Conservation (phyloP, 768 basidiomycete genomes). For the Lactifluus echinatus region DNA sequence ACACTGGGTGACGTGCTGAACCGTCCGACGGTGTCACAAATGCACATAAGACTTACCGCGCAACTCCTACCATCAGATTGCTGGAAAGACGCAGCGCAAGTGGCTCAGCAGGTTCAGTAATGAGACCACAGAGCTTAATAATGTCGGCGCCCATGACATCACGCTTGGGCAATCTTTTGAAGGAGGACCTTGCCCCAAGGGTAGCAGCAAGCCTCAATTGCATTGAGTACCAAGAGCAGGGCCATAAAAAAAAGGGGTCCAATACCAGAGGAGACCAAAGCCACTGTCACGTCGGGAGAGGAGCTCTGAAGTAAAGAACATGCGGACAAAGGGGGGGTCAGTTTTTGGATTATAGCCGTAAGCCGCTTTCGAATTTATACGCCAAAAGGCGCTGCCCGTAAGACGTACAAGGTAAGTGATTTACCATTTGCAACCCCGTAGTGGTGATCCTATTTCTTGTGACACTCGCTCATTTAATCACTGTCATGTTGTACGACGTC, state of each 20-base stretch:
- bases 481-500: no score
- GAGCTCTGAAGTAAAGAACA: slow-evolving; percentile 86
- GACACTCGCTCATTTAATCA: no score
- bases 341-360: neutral
- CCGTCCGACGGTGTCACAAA: neutral
- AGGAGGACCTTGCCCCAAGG: slow-evolving; percentile 77
- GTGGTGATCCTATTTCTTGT: neutral
- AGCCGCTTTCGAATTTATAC: neutral
- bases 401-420: neutral
- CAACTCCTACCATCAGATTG: slow-evolving; percentile 83
- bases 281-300: slow-evolving; percentile 77
- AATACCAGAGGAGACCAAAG: slow-evolving; percentile 79
- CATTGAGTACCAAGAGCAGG: neutral
- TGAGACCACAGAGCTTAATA: slow-evolving; percentile 67
- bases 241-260: neutral
- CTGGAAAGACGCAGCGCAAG: slow-evolving; percentile 81
- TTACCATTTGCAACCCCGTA: neutral
- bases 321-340: slow-evolving; percentile 23
- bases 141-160: slow-evolving; percentile 85
- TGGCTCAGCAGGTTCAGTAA: slow-evolving; percentile 77
- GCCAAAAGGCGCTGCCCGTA: neutral
- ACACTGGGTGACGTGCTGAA: slow-evolving; percentile 27
- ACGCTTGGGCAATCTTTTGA: slow-evolving; percentile 74
- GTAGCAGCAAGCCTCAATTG: slow-evolving; percentile 78
- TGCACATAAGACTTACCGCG: slow-evolving; percentile 45